Base-by-base conservation (phyloP, 1,139 yeast species). In the Kodamaea anthophila region DNA sequence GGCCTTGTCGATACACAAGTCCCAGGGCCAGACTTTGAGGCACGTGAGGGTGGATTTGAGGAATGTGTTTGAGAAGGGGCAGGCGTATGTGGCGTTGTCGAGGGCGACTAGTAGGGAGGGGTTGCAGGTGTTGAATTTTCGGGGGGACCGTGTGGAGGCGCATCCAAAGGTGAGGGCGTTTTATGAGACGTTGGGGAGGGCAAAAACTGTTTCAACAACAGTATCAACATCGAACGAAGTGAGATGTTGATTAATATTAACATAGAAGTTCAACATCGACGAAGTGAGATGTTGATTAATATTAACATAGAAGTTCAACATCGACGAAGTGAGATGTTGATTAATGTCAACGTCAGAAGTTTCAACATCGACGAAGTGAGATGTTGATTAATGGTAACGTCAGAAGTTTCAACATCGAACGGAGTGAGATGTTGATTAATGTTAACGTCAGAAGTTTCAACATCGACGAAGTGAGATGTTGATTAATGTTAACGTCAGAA, bases 1-100 rank as follows among this genome's bases (percentile, higher is more conserved):
- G 96, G 88, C 98, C 0, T 58, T 91, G 24, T 86, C 96, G 0
- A 88, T 91, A 29, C 99, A 91, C 52, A 91, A 91, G 55, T 80
- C 96, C 0, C 98, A 91, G 51, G 98, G 98, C 3, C 98, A 93
- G 52, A 88, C 98, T 0, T 59, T 91, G 29, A 81, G 82, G 3
- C 72, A 74, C 41, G 95, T 86, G 2, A 74, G 74, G 43, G 95
- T 91, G 5, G 95, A 93, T 52, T 63, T 91, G 38, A 64, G 70
- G 21, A 65, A 68, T 35, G 78, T 83, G 1, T 91, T 91, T 55
- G 98, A 88, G 49, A 81, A 77, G 18, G 49, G 49, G 13, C 47
- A 43, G 18, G 41, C 47, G 5, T 43, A 43, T 23, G 47, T 43
- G 18, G 96, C 96, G 0, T 61, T 88, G 21, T 82, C 94, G 2